Base-by-base conservation (phyloP, 2,329 filamentous ascomycete genomes). In the Botrytis aclada region DNA sequence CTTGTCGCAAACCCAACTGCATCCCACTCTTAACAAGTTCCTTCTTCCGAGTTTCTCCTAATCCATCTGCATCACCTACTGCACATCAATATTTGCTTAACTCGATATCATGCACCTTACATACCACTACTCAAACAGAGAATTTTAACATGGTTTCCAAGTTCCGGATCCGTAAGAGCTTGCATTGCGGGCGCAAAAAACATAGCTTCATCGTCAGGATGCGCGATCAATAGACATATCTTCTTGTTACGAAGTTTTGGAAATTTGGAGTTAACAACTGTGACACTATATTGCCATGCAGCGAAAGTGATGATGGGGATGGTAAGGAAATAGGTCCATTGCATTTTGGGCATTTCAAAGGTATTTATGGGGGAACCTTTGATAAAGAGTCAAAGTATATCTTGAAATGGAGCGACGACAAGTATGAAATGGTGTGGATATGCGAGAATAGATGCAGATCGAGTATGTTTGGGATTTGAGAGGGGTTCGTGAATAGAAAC, bases 181-280 rank as follows among this genome's bases (percentile, higher is more conserved):
- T 97, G 87, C 22, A 98, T 86, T 0, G 94, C 93, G 0, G 96
- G 96, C 75, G 94, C 90, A 83, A 99, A 99, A 86, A 99, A 99
- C 96, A 99, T 99, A 82, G 95, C 96, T 85, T 99, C 96, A 80
- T 99, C 96, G 83, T 99, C 96, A 0, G 96, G 96, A 84, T 99
- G 96, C 34, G 96, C 96, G 80, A 99, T 98, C 72, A 99, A 86
- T 71, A 99, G 88, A 81, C 93, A 92, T 80, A 99, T 94, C 80
- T 93, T 90, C 86, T 97, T 97, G 84, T 93, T 92, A 78, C 86
- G 86, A 75, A 98, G 85, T 62, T 84, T 87, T 6, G 93, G 92
- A 77, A 93, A 88, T 45, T 86, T 83, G 39, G 83, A 78, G 74
- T 84, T 83, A 60, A 77, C 73, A 56, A 81, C 75, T 47, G 77